A percentile compares a stretch with the other conserved stretches of the same genome.
Evolutionary conservation across 257 asterid species (phyloP).

Genomic region (Ophiorrhiza pumila): DNA sequence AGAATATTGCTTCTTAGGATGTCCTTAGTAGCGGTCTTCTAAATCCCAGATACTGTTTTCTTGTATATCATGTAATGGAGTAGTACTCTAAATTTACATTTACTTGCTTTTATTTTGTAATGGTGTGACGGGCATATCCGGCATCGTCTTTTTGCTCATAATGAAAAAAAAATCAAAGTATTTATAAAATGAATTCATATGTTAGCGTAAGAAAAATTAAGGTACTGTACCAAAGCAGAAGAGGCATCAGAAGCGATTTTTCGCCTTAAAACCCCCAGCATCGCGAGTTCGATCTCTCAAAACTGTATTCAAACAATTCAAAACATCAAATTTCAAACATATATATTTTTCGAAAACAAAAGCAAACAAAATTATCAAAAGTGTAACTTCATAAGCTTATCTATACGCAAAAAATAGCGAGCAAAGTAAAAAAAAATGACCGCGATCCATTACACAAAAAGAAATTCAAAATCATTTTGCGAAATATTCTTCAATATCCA

Average conservation of each 20-base stretch:
- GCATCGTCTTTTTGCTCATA: too few species aligned
- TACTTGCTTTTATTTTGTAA: too few species aligned
- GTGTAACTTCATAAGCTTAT: background rate
- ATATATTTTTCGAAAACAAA: background rate
- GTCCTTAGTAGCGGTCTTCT: too few species aligned
- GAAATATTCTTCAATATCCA: conserved; percentile 1
- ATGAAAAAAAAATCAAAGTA: too few species aligned
- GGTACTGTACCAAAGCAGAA: conserved; percentile 44
- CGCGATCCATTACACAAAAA: background rate
- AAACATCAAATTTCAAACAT: conserved; percentile 2
- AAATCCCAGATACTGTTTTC: too few species aligned
- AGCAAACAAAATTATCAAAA: background rate
- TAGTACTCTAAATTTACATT: too few species aligned
- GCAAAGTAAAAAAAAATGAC: background rate
- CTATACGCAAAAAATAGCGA: background rate
- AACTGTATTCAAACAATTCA: conserved; percentile 24
- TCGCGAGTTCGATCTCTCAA: conserved; percentile 40
- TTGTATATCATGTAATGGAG: too few species aligned
- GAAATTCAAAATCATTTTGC: background rate
- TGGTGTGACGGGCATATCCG: too few species aligned
- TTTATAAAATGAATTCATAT: background rate
- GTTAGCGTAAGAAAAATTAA: background rate
- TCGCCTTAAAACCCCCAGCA: conserved; percentile 90
- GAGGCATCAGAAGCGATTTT: conserved; percentile 67
- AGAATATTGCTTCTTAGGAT: too few species aligned